Base-by-base conservation (phyloP, 345 rosid species). In the Brassica carinata region DNA sequence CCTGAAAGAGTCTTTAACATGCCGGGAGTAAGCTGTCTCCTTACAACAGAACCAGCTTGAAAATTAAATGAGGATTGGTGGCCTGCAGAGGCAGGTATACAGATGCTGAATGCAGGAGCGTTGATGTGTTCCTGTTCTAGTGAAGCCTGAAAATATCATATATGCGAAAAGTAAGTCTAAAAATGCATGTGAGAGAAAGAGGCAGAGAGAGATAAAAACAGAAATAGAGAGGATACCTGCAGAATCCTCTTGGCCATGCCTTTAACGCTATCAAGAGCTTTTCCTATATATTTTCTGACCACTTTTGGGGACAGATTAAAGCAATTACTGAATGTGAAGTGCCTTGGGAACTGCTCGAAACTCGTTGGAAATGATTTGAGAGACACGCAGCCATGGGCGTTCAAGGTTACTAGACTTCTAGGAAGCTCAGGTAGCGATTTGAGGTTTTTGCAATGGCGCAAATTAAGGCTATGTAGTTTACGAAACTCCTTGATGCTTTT, bases 341-440 rank as follows among this genome's bases (percentile, higher is more conserved):
- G 15, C 68, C 73, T 76, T n/a, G 61, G 31, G 14, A 68, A 26
- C 51, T 51, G n/a, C 23, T 27, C 17, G 0, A 53, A 57, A 15
- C 58, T 17, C 1, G 59, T 11, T 5, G 80, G 58, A 23, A 66
- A 11, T 48, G 18, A 38, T 72, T 81, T 1, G 1, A 81, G 69
- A 18, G 77, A 69, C 17, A 51, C 14, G n/a, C 85, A 83, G 18
- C 78, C 69, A 45, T 51, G 72, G 0, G 67, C 67, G 3, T 83
- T 26, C 48, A 83, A 61, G 6, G 7, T 5, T 45, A 5, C 45
- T 33, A 83, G 63, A 51, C 63, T 11, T 34, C 13, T 7, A 0
- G 85, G 85, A 36, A 79, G 75, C 72, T 75, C 85, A 5, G 83
- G 77, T 29, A 79, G 27, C 5, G 75, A 72, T 19, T 0, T 67